Evolutionary conservation across 169 alveolate genomes (phyloP), one percentile per base, ranked within the genome.

Genomic region (Theileria annulata): DNA sequence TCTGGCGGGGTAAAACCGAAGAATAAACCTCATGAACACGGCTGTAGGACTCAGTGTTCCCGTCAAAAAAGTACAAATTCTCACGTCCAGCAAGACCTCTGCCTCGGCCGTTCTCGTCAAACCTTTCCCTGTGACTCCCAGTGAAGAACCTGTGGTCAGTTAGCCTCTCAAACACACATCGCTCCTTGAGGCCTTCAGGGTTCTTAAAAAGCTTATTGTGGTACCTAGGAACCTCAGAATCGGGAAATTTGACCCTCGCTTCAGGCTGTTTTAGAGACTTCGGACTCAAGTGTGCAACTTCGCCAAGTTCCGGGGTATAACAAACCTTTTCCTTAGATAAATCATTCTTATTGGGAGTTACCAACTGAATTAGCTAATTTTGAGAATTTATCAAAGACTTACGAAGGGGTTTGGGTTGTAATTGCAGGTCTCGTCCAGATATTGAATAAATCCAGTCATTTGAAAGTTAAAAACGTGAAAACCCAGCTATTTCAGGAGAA

Each of bases 21-120:
- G 95, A 77, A 64, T 88, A 90, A 10, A 93, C 95, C 75, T 92
- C 96, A 58, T 87, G 94, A 13, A 70, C 71, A 23, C 95, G 77
- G 59, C 86, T 76, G 27, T 84, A 71, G 54, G 93, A 87, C 69
- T 84, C 94, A 5, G 96, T 87, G 73, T 72, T 71, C 23, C 96
- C 97, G 75, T 85, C 95, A 71, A 86, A 79, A 33, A 82, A 62
- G 76, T 72, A 84, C 23, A 87, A 23, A 51, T 90, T 75, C 80
- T 92, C 95, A 68, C 96, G 80, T 8, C 95, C 96, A n/a, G 94
- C 94, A 17, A 88, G 59, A 3, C 96, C 96, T 0, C 92, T 71
- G 0, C 97, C 95, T 27, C 91, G 90, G 28, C 95, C 96, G 63
- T 85, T 79, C 69, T 93, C 95, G 51, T 93, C 97, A 62, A 95